Percentiles rank a stretch among this genome's conserved stretches.
Evolutionary conservation across 2,329 filamentous ascomycete genomes (phyloP).

Genomic region (Pseudogymnoascus sp.): DNA sequence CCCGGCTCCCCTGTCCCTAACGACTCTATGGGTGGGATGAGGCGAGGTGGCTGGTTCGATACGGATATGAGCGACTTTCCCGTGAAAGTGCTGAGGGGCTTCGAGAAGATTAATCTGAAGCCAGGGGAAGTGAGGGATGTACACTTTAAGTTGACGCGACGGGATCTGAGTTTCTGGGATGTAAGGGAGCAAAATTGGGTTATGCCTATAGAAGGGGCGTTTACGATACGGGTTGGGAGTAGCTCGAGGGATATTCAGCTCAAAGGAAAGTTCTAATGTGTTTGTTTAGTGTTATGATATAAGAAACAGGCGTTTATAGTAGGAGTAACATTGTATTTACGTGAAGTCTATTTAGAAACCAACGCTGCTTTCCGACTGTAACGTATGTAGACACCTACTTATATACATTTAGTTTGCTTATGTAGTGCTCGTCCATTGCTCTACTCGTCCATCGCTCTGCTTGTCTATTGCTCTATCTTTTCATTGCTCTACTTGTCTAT

Average conservation of each 20-base stretch:
- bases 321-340: too few species aligned
- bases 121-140: conserved; percentile 45
- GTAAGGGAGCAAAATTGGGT: conserved; percentile 60
- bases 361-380: too few species aligned
- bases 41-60: conserved; percentile 22
- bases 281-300: neutral
- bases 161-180: conserved; percentile 68
- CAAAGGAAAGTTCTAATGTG: conserved; percentile 21
- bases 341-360: too few species aligned
- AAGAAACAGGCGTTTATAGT: neutral
- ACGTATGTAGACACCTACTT: too few species aligned
- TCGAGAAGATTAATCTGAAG: conserved; percentile 58
- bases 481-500: too few species aligned
- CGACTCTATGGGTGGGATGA: conserved; percentile 65
- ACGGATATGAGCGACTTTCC: conserved; percentile 47
- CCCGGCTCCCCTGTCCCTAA: conserved; percentile 27
- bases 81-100: conserved; percentile 59
- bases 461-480: too few species aligned
- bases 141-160: conserved; percentile 50
- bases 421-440: too few species aligned
- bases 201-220: conserved; percentile 40
- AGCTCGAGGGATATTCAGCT: conserved; percentile 30
- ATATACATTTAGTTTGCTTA: too few species aligned
- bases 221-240: conserved; percentile 33
- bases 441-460: too few species aligned